phyloP scores from a whole-genome alignment of 352 stramenopile species.

The Phytophthora capsici region DNA sequence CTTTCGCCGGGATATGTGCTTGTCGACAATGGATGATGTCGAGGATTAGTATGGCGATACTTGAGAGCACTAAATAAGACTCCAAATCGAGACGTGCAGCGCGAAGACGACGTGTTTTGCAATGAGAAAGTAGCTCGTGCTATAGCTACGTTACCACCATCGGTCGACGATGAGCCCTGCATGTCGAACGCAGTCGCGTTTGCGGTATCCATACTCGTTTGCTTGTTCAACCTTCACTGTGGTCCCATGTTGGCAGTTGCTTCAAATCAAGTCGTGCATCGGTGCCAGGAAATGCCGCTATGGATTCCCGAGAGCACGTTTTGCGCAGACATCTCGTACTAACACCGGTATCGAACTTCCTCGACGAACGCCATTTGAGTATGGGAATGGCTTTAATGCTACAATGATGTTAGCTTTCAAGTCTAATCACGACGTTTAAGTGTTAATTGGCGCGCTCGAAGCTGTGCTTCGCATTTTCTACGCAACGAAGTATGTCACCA shows the following conservation, averaged over 20 bases:
- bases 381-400: background rate
- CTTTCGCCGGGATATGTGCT: background rate
- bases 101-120: background rate
- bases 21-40: too few relatives aligned
- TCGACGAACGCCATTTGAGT: background rate
- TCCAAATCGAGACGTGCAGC: background rate
- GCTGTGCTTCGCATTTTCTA: background rate
- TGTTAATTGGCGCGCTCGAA: background rate
- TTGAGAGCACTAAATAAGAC: background rate
- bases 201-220: background rate
- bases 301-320: background rate
- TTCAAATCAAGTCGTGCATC: background rate
- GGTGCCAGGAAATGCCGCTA: background rate
- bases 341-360: background rate
- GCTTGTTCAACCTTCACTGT: slow-evolving; percentile 5
- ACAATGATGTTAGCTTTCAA: background rate
- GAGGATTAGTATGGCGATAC: too few relatives aligned
- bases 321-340: background rate
- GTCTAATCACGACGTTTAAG: background rate
- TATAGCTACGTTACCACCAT: background rate
- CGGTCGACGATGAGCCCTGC: background rate
- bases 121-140: background rate
- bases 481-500: background rate
- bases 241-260: background rate
- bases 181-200: background rate